These are phyloP conservation scores for Psophocarpus tetragonolobus DNA, from an alignment of 306 rosid species.

Conservation along the genomic window DNA sequence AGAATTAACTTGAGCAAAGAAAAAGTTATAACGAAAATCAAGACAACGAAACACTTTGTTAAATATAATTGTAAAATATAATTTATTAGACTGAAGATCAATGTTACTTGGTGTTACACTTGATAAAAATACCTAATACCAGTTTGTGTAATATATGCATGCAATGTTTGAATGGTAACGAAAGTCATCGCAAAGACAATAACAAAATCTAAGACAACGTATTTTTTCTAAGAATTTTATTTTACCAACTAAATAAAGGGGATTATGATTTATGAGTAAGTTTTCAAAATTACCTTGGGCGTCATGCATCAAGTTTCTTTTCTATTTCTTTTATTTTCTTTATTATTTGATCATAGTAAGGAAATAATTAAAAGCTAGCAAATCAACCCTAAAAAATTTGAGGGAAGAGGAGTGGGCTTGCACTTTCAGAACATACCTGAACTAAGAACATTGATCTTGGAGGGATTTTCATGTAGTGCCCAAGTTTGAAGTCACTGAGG, in stretches of 20 bases:
- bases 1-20: not conserved
- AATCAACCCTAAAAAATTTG: not conserved
- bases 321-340: slow-evolving; percentile 10
- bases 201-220: not conserved
- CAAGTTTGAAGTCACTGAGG: slow-evolving; percentile 84
- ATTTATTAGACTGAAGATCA: not conserved
- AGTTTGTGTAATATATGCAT: not conserved
- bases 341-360: not conserved
- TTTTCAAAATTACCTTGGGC: not conserved
- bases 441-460: slow-evolving; percentile 86
- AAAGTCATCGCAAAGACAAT: not conserved
- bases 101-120: not conserved
- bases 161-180: not conserved
- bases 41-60: not conserved
- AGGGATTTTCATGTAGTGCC: slow-evolving; percentile 93
- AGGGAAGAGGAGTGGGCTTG: not conserved
- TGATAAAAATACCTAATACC: not conserved
- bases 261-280: not conserved
- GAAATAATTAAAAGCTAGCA: not conserved
- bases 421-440: slow-evolving; percentile 48
- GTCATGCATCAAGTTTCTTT: not conserved
- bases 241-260: not conserved
- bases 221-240: not conserved
- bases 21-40: not conserved
- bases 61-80: not conserved